Base-by-base conservation (phyloP, 192 early-diverging fungal genomes). In the Mortierella claussenii region DNA sequence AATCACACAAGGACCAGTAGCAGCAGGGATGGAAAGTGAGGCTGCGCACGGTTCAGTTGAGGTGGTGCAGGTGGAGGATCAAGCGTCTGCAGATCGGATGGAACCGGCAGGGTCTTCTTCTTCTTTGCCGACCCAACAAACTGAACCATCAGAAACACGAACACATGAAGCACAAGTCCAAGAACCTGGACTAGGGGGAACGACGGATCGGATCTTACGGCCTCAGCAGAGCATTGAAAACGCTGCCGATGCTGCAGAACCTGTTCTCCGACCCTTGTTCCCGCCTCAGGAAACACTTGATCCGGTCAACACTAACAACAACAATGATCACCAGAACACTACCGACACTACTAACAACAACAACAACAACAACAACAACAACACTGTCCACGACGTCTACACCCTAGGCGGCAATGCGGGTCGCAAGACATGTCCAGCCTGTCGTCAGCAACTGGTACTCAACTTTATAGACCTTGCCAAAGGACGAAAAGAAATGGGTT, bases 401-500 rank as follows among this genome's bases (percentile, higher is more conserved):
- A 55, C 30, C 13, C 31, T 21, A 7, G 12, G 56, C 1, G 17
- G 27, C 8, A 67, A 76, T 23, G 73, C 73, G 5, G 73, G 73
- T 7, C 64, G 65, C 28, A 60, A 76, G 45, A 76, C 73, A 1
- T 76, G 73, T 18, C 73, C 73, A 0, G 73, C 73, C 3, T 76
- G 73, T 43, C 73, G 73, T 37, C 73, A 76, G 31, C 63, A 67
- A 17, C 47, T 76, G 23, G 46, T 67, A 2, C 51, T 76, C 57
- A 76, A 76, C 40, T 76, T 76, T 62, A 54, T 76, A 30, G 73
- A 76, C 20, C 59, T 76, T 20, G 62, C 62, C 1, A 67, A 61
- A 28, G 73, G 73, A 1, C 73, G 73, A 1, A 45, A 55, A 30
- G 65, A 76, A 45, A 76, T 76, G 73, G 51, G 57, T 8, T 76